phyloP scores from a whole-genome alignment of 768 basidiomycete genomes.

The Rhizopogon sp. region DNA sequence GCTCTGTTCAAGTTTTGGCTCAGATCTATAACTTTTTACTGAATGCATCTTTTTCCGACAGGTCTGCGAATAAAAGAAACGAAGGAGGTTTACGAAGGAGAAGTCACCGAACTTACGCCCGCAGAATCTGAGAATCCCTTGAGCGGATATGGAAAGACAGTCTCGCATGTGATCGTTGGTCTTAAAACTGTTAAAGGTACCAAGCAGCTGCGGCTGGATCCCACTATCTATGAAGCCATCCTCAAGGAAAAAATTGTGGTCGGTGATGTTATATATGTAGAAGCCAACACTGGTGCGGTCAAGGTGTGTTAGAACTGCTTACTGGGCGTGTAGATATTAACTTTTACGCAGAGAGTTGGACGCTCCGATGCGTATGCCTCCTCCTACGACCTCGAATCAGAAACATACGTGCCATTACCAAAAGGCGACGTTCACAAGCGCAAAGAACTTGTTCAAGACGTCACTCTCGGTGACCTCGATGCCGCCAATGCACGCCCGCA shows the following conservation, averaged over 20 bases:
- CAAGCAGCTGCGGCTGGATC: constrained; percentile 91
- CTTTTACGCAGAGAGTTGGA: constrained; percentile 70
- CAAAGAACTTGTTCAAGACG: constrained; percentile 93
- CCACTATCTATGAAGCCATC: constrained; percentile 94
- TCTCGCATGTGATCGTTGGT: constrained; percentile 95
- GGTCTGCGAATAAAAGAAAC: constrained; percentile 98
- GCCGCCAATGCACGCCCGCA: constrained; percentile 95
- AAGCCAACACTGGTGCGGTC: constrained; percentile 90
- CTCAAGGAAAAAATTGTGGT: constrained; percentile 96
- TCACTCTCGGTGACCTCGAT: constrained; percentile 92
- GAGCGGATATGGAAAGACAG: constrained; percentile 96
- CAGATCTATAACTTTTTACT: background rate
- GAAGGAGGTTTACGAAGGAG: constrained; percentile 98
- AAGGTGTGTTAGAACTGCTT: constrained; percentile 51
- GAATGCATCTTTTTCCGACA: constrained; percentile 23
- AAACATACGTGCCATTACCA: constrained; percentile 96
- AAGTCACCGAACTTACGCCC: constrained; percentile 95
- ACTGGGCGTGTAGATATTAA: background rate
- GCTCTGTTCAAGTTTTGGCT: background rate
- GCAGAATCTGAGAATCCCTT: constrained; percentile 96
- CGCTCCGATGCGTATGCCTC: constrained; percentile 97
- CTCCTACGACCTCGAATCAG: constrained; percentile 95
- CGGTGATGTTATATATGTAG: constrained; percentile 96
- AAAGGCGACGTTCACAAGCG: constrained; percentile 96
- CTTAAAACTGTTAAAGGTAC: constrained; percentile 92